These are phyloP conservation scores for Dipteronia dyeriana DNA, from an alignment of 345 rosid genomes.

Conservation along the genomic window DNA sequence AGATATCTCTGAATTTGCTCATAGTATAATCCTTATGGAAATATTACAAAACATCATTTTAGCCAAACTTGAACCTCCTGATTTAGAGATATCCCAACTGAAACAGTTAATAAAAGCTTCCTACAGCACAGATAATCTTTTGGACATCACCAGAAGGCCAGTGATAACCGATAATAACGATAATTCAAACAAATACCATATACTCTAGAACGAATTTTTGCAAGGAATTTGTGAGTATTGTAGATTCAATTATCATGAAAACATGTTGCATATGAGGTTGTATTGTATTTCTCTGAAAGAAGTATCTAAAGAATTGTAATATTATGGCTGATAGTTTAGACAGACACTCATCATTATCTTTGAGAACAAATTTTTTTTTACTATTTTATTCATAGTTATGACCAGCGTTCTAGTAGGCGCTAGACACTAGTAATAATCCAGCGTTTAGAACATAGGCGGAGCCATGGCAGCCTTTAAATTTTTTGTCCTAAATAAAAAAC, in stretches of 20 bases:
- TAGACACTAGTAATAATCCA: too few relatives aligned
- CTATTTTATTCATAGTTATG: neutral
- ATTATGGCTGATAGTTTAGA: neutral
- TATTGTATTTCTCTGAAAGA: neutral
- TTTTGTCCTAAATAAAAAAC: too few relatives aligned
- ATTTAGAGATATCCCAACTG: neutral
- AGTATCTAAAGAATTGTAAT: neutral
- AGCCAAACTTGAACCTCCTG: neutral
- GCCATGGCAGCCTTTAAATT: too few relatives aligned
- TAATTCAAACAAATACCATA: neutral
- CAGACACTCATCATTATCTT: neutral
- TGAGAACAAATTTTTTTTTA: too few relatives aligned
- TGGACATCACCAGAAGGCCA: neutral
- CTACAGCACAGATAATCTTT: neutral
- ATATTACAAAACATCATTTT: neutral
- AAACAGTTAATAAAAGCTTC: neutral
- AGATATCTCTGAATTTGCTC: neutral
- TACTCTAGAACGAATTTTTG: neutral
- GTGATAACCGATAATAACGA: neutral
- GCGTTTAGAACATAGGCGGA: too few relatives aligned
- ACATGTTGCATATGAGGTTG: neutral
- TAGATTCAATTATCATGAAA: neutral
- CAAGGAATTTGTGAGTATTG: neutral
- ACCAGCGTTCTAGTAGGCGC: too few relatives aligned
- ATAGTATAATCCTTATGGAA: neutral